A percentile compares a stretch with the other conserved stretches of the same genome.
phyloP scores from a whole-genome alignment of 2,329 filamentous ascomycete genomes.

The Aspergillus vadensis region DNA sequence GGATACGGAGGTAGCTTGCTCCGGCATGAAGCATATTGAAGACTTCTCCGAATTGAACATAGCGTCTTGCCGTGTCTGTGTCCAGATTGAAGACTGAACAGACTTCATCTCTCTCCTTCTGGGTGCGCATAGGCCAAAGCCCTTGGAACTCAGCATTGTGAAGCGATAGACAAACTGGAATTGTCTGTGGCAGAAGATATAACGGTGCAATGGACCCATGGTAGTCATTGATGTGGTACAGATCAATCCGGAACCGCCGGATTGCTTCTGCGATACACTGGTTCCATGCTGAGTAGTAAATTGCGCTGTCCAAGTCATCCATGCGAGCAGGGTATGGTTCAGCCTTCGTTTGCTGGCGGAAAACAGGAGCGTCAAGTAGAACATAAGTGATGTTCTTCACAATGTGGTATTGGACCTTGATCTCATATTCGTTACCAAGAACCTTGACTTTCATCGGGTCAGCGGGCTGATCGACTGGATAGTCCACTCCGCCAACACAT shows the following conservation, averaged over 20 bases:
- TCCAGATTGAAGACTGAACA: constrained; percentile 66
- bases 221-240: constrained; percentile 70
- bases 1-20: constrained; percentile 65
- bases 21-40: constrained; percentile 71
- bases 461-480: constrained; percentile 60
- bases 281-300: constrained; percentile 72
- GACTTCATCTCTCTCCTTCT: constrained; percentile 63
- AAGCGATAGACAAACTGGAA: constrained; percentile 64
- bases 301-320: constrained; percentile 68
- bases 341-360: constrained; percentile 63
- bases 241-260: constrained; percentile 62
- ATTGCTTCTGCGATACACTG: constrained; percentile 67
- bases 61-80: constrained; percentile 58
- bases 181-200: constrained; percentile 63
- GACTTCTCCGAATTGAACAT: constrained; percentile 69
- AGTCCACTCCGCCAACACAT: constrained; percentile 65
- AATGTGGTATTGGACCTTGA: constrained; percentile 65
- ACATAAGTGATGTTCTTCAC: constrained; percentile 69
- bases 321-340: constrained; percentile 69
- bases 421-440: constrained; percentile 61
- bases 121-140: constrained; percentile 66
- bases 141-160: constrained; percentile 72
- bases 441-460: constrained; percentile 65
- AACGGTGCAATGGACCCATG: constrained; percentile 65
- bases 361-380: constrained; percentile 66